Conservation (phyloP, 2,329 filamentous ascomycete species). For the Talaromyces sp. region DNA sequence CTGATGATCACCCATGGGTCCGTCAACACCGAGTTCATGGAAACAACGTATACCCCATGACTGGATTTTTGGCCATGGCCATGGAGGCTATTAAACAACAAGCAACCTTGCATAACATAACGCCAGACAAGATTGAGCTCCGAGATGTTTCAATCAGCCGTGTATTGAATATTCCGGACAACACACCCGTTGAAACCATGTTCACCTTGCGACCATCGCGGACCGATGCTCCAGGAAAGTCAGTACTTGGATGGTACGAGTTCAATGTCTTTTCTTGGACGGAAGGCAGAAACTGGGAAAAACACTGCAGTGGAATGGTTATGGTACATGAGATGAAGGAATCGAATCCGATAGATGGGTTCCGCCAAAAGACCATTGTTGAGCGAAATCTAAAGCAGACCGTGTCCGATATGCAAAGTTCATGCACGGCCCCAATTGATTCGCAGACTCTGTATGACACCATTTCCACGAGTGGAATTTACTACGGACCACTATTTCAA, state of each 20-base stretch:
- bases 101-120: constrained; percentile 22
- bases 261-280: constrained; percentile 29
- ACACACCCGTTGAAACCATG: constrained; percentile 23
- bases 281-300: constrained; percentile 25
- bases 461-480: constrained; percentile 16
- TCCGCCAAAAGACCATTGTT: constrained; percentile 3
- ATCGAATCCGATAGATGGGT: constrained; percentile 21
- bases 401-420: constrained; percentile 5
- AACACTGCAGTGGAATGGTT: constrained; percentile 25
- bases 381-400: neutral
- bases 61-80: constrained; percentile 26
- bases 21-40: constrained; percentile 25
- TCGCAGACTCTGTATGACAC: constrained; percentile 16
- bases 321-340: constrained; percentile 24
- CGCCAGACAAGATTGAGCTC: constrained; percentile 21
- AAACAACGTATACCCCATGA: constrained; percentile 27
- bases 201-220: constrained; percentile 17
- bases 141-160: constrained; percentile 26
- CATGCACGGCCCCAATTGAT: constrained; percentile 11
- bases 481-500: constrained; percentile 22
- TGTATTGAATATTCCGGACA: constrained; percentile 23
- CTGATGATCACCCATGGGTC: constrained; percentile 27
- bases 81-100: constrained; percentile 27
- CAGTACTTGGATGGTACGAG: constrained; percentile 28
- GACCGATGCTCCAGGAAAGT: constrained; percentile 16